Evolutionary conservation across 495 filamentous ascomycete genomes (phyloP), one percentile per base, ranked within the genome.

Genomic region (Talaromyces adpressus): DNA sequence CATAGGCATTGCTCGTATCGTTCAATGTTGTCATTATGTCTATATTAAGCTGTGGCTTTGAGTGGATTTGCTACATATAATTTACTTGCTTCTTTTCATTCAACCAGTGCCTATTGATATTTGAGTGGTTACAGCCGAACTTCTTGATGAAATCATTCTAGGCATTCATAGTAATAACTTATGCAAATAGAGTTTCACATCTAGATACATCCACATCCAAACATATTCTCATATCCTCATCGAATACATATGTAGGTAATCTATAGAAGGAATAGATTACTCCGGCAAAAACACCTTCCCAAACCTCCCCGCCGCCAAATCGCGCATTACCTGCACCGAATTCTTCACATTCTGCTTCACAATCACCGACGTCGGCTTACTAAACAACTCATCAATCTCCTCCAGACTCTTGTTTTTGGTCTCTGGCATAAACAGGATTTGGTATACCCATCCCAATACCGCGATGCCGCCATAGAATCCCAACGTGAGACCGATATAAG

Each of bases 401-500:
- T 87, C 84, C 0, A 86, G 72, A n/a, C 82, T 80, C 72, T 82
- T 82, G 65, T 86, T 84, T 73, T 85, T 85, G 2, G 84, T 87
- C 74, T 87, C 84, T 0, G 83, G 83, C 83, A 85, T 86, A 70
- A 87, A 87, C 25, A 85, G 63, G 20, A 85, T 74, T 72, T 85
- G 82, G 65, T 85, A 85, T 62, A 83, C 69, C 81, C 81, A 84
- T 7, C 82, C 83, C 0, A 87, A 11, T 1, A 81, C 75, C 3
- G 84, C 83, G 65, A 86, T 84, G 20, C 84, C 84, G 64, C 84
- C 83, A 67, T 85, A 87, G 72, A 86, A 87, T 16, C 84, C 84
- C 0, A 86, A 76, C 0, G 81, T 79, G 18, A 87, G 73, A 25
- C 83, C 84, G 29, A 82, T 86, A 8, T 73, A 75, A 11, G 79